A percentile compares a stretch with the other conserved stretches of the same genome.
These are phyloP conservation scores for Anastatica hierochuntica DNA, from an alignment of 345 rosid species.

Conservation along the genomic window DNA sequence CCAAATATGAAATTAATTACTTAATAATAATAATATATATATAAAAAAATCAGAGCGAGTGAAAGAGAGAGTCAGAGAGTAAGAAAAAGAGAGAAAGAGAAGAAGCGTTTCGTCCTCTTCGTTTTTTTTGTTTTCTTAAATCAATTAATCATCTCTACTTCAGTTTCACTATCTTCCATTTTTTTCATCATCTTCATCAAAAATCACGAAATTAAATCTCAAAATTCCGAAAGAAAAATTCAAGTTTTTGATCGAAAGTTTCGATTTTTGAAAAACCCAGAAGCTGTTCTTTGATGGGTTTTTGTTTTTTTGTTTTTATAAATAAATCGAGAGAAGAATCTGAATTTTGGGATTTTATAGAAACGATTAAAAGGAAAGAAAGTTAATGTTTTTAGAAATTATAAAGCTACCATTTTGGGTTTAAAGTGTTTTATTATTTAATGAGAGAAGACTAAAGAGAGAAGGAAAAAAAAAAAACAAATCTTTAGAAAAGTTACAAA, in stretches of 20 bases:
- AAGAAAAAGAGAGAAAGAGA: slow-evolving; percentile 13
- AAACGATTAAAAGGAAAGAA: slow-evolving; percentile 8
- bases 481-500: too few relatives aligned
- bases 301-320: too few relatives aligned
- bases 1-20: too few relatives aligned
- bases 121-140: slow-evolving; percentile 22
- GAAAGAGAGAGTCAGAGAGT: too few relatives aligned
- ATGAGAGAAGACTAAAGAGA: slow-evolving; percentile 15
- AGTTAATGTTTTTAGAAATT: slow-evolving; percentile 7
- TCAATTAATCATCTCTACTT: slow-evolving; percentile 21
- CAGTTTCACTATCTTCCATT: slow-evolving; percentile 18
- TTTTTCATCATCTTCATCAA: not conserved
- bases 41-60: too few relatives aligned
- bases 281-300: slow-evolving; percentile 1
- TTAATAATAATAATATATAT: too few relatives aligned
- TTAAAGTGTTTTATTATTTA: not conserved
- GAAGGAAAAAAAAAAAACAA: too few relatives aligned
- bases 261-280: slow-evolving; percentile 1
- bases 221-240: too few relatives aligned
- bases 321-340: slow-evolving; percentile 20
- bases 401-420: slow-evolving; percentile 22
- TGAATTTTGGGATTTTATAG: slow-evolving; percentile 12
- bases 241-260: too few relatives aligned
- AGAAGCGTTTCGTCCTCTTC: slow-evolving; percentile 28
- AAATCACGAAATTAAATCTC: not conserved